Evolutionary conservation across 805 yeast genomes (phyloP).

Genomic region (Blastobotrys robertii): DNA sequence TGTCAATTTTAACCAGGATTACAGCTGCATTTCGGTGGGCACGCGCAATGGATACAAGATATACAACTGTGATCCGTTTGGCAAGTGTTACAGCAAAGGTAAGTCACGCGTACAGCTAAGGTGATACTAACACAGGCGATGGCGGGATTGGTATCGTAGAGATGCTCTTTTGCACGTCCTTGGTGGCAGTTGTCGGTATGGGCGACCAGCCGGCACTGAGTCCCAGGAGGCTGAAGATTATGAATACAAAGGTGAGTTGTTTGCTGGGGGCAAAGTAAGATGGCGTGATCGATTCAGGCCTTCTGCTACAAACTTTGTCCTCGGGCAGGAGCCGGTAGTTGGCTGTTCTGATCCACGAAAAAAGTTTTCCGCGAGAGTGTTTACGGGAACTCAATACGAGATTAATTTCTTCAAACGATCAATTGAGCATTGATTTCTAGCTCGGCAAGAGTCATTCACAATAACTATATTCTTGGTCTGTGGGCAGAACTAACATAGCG

Average conservation of each 20-base stretch:
- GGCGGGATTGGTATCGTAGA: conserved; percentile 51
- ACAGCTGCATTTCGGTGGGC: conserved; percentile 69
- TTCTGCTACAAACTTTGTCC: no score
- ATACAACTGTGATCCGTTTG: conserved; percentile 83
- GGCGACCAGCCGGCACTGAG: conserved; percentile 55
- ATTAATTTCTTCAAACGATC: no score
- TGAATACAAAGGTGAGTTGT: conserved; percentile 57
- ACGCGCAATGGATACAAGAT: conserved; percentile 56
- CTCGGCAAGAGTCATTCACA: no score
- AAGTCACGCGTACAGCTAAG: conserved; percentile 17
- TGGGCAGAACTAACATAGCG: conserved; percentile 38
- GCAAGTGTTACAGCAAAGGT: conserved; percentile 47
- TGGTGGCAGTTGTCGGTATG: conserved; percentile 73
- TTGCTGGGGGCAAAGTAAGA: background rate
- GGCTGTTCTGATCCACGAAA: no score
- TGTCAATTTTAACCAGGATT: conserved; percentile 84
- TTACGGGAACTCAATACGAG: no score
- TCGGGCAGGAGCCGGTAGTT: no score
- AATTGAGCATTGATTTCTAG: no score
- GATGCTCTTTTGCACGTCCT: conserved; percentile 83
- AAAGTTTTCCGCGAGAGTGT: no score
- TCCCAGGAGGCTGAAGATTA: conserved; percentile 72
- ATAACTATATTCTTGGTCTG: no score
- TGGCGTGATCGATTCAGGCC: no score
- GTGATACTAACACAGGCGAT: conserved; percentile 18